Percentiles rank a stretch among this genome's conserved stretches.
Evolutionary conservation across 257 asterid genomes (phyloP).

Genomic region (Cynanchum wilfordii): DNA sequence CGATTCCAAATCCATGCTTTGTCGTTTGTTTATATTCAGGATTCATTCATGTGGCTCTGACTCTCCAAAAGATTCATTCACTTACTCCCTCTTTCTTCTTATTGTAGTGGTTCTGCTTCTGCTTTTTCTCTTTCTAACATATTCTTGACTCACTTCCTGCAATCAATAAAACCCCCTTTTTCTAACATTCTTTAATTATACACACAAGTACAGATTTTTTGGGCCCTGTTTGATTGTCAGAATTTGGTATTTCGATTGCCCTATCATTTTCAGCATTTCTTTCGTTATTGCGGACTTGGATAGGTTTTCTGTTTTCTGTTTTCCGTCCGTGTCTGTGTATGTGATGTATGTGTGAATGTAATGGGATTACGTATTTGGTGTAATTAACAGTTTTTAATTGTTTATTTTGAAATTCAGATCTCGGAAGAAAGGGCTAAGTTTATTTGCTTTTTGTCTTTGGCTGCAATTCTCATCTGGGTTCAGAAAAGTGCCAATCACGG

Average conservation of each 20-base stretch:
- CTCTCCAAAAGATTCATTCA: constrained; percentile 9
- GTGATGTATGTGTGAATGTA: not conserved
- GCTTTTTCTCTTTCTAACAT: not conserved
- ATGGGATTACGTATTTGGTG: not conserved
- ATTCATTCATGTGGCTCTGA: constrained; percentile 17
- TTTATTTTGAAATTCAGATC: constrained; percentile 10
- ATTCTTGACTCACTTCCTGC: not conserved
- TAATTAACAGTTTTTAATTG: not conserved
- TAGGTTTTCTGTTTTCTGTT: not conserved
- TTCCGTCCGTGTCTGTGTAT: not conserved
- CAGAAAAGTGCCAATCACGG: constrained; percentile 14
- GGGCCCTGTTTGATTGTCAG: not conserved
- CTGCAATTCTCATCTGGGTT: constrained; percentile 20
- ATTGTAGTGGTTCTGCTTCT: not conserved
- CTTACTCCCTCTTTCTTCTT: not conserved
- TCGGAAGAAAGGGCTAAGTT: constrained; percentile 3
- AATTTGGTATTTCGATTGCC: not conserved
- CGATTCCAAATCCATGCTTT: not conserved
- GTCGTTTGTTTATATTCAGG: not conserved
- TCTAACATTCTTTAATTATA: not conserved
- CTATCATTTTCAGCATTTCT: not conserved
- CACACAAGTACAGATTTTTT: not conserved
- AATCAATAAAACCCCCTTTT: not conserved
- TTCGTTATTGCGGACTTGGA: not conserved
- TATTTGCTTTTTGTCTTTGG: constrained; percentile 11